phyloP scores from a whole-genome alignment of 306 rosid species.

The Acacia acuminata region DNA sequence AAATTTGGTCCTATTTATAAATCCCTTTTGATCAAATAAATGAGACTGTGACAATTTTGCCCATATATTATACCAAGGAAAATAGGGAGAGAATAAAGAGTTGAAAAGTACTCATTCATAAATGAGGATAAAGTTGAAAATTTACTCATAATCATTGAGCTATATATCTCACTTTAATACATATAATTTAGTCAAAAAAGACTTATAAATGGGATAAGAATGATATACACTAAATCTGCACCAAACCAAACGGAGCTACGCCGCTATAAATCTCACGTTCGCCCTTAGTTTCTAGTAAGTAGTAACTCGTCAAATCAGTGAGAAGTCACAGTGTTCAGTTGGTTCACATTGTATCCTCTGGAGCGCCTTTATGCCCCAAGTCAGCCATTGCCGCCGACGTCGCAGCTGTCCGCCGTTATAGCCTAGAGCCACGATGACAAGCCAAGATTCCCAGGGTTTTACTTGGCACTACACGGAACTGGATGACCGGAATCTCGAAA shows the following conservation, averaged over 20 bases:
- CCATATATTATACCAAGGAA: too few species aligned
- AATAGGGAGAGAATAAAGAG: too few species aligned
- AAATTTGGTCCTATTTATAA: too few species aligned
- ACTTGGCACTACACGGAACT: slow-evolving; percentile 68
- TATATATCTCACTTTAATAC: too few species aligned
- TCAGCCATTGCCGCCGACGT: background rate
- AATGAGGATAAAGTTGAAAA: too few species aligned
- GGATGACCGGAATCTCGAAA: slow-evolving; percentile 58
- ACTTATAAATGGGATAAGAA: too few species aligned
- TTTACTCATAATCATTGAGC: too few species aligned
- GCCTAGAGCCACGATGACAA: slow-evolving; percentile 28
- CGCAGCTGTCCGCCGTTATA: background rate
- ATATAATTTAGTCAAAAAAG: too few species aligned
- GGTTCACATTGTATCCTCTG: background rate
- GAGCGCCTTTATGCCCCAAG: background rate
- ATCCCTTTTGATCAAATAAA: too few species aligned
- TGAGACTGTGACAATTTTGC: too few species aligned
- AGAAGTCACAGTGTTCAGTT: background rate
- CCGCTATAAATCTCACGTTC: slow-evolving; percentile 34
- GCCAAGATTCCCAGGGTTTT: slow-evolving; percentile 39
- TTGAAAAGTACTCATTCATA: too few species aligned
- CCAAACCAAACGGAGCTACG: background rate
- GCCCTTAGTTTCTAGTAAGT: background rate
- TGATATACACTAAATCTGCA: background rate
- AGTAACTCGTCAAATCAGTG: background rate